Percentiles rank a stretch among this genome's conserved stretches.
Conservation (phyloP, 2,329 filamentous ascomycete genomes). For the Celoporthe dispersa region DNA sequence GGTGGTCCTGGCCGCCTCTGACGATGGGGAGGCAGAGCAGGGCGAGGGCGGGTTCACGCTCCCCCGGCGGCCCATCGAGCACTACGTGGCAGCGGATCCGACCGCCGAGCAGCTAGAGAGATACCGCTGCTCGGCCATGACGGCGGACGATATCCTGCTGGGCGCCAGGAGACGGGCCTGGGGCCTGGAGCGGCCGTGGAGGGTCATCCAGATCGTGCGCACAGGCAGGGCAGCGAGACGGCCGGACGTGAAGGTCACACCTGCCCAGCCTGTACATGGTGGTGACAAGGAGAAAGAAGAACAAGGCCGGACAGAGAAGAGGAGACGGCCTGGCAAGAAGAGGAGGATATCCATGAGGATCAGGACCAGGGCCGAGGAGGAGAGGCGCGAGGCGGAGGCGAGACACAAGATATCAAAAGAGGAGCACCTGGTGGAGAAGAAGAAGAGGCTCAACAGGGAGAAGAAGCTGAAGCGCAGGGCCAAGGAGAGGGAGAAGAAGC, state of each 20-base stretch:
- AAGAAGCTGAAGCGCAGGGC: constrained; percentile 63
- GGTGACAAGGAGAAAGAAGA: constrained; percentile 28
- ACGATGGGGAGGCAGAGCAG: constrained; percentile 43
- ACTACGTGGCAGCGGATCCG: constrained; percentile 52
- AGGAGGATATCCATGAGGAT: constrained; percentile 56
- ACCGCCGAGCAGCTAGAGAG: constrained; percentile 42
- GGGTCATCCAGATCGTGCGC: constrained; percentile 51
- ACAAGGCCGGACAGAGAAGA: constrained; percentile 35
- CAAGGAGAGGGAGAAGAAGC: constrained; percentile 61
- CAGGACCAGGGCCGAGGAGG: constrained; percentile 47
- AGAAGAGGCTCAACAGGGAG: constrained; percentile 62
- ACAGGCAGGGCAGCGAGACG: constrained; percentile 30
- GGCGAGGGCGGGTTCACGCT: constrained; percentile 45
- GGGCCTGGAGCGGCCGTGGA: constrained; percentile 66
- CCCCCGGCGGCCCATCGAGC: constrained; percentile 48
- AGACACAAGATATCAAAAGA: constrained; percentile 54
- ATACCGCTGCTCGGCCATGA: constrained; percentile 54
- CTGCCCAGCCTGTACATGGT: constrained; percentile 14
- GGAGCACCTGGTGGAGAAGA: constrained; percentile 62
- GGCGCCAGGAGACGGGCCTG: constrained; percentile 52
- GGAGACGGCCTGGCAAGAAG: constrained; percentile 61
- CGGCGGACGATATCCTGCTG: constrained; percentile 53
- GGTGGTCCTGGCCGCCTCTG: constrained; percentile 51
- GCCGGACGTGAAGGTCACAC: constrained; percentile 10
- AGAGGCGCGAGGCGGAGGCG: constrained; percentile 45